A percentile compares a stretch with the other conserved stretches of the same genome.
Conservation (phyloP, 768 basidiomycete species). For the Agrocybe praecox region DNA sequence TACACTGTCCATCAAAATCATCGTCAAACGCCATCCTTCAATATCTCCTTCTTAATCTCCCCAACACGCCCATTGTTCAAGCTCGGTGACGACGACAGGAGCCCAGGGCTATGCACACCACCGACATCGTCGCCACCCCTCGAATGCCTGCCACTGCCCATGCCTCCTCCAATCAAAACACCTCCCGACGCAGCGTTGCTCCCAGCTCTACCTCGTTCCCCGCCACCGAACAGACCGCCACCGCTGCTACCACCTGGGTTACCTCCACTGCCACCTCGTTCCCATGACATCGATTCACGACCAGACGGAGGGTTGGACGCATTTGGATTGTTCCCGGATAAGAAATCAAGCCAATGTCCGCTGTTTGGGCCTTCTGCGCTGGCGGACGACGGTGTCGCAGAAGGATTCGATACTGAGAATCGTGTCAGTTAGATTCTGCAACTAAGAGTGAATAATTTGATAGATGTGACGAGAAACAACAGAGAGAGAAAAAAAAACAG, state of each 20-base stretch:
- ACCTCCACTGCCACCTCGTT: constrained; percentile 23
- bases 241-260: constrained; percentile 10
- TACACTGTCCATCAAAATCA: too few species aligned
- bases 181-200: neutral
- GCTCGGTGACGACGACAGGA: constrained; percentile 3
- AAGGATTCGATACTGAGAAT: constrained; percentile 15
- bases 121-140: constrained; percentile 6
- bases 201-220: constrained; percentile 3
- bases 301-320: constrained; percentile 5
- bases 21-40: constrained; percentile 2
- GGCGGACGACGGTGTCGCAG: constrained; percentile 14
- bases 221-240: constrained; percentile 11
- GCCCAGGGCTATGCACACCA: neutral
- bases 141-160: constrained; percentile 3
- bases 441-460: constrained; percentile 5
- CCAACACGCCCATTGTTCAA: neutral
- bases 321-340: constrained; percentile 23
- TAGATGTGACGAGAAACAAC: neutral
- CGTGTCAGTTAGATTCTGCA: constrained; percentile 13
- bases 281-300: constrained; percentile 31
- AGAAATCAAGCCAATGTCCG: constrained; percentile 32
- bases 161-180: neutral
- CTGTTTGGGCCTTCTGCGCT: constrained; percentile 14
- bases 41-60: constrained; percentile 1
- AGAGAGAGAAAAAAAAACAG: neutral